Conservation (phyloP, 1,139 yeast species). For the Blastobotrys petasosporus region DNA sequence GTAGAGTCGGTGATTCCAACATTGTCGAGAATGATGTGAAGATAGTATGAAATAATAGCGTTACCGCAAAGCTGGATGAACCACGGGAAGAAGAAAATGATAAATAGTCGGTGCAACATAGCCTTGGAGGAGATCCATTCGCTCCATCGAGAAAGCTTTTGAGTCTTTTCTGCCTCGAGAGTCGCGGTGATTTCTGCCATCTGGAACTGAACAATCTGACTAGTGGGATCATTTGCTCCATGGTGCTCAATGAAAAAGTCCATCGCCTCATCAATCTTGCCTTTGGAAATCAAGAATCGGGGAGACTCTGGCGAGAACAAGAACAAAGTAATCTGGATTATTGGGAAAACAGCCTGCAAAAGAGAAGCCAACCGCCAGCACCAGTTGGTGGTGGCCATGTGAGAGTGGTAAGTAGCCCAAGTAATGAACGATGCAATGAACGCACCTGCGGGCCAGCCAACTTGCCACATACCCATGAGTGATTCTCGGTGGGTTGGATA, state of each 20-base stretch:
- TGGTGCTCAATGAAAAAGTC: constrained; percentile 28
- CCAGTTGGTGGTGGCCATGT: constrained; percentile 30
- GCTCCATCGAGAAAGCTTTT: constrained; percentile 26
- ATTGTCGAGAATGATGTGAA: constrained; percentile 33
- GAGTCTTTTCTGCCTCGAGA: constrained; percentile 16
- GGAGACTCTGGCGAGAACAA: constrained; percentile 53
- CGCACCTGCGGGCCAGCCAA: constrained; percentile 50
- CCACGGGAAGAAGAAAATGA: constrained; percentile 31
- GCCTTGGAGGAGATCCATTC: constrained; percentile 36
- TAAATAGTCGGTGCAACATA: constrained; percentile 35
- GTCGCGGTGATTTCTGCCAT: constrained; percentile 23
- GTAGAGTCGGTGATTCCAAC: constrained; percentile 33
- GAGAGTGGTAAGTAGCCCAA: constrained; percentile 37
- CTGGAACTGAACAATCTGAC: constrained; percentile 20
- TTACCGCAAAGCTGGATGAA: constrained; percentile 40
- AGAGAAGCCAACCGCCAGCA: constrained; percentile 42
- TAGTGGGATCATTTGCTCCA: constrained; percentile 23
- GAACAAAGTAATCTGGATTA: constrained; percentile 27
- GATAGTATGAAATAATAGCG: constrained; percentile 44
- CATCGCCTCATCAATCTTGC: constrained; percentile 46
- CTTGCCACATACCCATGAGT: constrained; percentile 43
- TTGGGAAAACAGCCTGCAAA: constrained; percentile 39
- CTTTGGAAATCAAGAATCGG: constrained; percentile 59
- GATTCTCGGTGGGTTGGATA: constrained; percentile 41
- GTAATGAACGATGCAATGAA: constrained; percentile 50